Evolutionary conservation across 768 basidiomycete genomes (phyloP).

Genomic region (Lactarius akahatsu): DNA sequence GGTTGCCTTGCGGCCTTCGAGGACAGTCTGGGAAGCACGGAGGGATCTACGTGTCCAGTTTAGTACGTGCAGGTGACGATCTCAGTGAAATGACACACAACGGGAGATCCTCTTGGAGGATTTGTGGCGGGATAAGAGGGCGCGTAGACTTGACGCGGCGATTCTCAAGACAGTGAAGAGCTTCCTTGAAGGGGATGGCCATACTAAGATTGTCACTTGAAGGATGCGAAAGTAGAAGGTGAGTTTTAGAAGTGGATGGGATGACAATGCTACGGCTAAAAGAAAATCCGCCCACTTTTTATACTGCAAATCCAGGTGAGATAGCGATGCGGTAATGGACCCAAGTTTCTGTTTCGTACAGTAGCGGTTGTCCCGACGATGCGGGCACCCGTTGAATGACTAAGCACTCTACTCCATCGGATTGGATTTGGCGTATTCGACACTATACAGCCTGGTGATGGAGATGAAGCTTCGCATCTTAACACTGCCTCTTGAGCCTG

Average conservation of each 20-base stretch:
- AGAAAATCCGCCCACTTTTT: conserved; percentile 22
- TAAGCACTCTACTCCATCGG: conserved; percentile 12
- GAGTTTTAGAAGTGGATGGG: conserved; percentile 5
- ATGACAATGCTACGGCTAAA: conserved; percentile 12
- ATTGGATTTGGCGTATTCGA: not conserved
- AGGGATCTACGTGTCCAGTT: conserved; percentile 52
- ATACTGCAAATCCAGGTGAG: not conserved
- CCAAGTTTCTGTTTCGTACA: not conserved
- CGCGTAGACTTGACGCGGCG: conserved; percentile 81
- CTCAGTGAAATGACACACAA: conserved; percentile 49
- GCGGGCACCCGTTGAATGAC: conserved; percentile 8
- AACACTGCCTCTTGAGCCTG: not conserved
- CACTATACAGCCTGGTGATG: not conserved
- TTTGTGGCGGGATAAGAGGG: conserved; percentile 92
- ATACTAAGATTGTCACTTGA: conserved; percentile 52
- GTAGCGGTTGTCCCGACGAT: not conserved
- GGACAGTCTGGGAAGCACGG: conserved; percentile 80
- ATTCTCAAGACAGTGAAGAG: conserved; percentile 80
- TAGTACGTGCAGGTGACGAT: conserved; percentile 29
- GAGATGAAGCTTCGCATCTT: not conserved
- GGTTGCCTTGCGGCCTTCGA: conserved; percentile 76
- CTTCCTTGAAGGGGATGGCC: conserved; percentile 76
- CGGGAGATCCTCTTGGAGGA: conserved; percentile 91
- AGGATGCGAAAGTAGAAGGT: conserved; percentile 18
- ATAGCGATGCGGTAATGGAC: not conserved